Conservation (phyloP, 139 green algal species). For the Volvox africanus region DNA sequence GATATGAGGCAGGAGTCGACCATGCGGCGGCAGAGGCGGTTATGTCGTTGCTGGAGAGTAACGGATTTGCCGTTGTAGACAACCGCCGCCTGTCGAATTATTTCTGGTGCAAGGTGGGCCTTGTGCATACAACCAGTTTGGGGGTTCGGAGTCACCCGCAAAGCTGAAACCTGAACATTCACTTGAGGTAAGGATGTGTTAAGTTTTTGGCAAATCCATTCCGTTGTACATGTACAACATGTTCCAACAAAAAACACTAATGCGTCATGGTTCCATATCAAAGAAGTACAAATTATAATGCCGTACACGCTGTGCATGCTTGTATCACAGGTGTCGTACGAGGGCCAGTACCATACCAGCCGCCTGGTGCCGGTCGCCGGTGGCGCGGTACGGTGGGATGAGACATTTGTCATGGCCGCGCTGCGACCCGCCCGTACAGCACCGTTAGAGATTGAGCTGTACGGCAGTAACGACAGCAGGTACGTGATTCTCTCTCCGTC, state of each 20-base stretch:
- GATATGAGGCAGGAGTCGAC: not conserved
- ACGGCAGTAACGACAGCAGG: conserved; percentile 50
- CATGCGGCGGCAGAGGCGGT: conserved; percentile 20
- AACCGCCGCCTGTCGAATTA: conserved; percentile 39
- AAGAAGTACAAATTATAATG: not conserved
- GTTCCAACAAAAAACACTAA: no score
- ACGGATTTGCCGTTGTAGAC: conserved; percentile 43
- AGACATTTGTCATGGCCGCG: conserved; percentile 49
- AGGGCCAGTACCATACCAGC: conserved; percentile 50
- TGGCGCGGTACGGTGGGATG: conserved; percentile 27
- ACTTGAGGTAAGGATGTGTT: no score
- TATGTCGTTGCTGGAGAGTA: conserved; percentile 33
- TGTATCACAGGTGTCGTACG: conserved; percentile 50
- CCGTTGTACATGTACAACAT: not conserved
- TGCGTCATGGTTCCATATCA: no score
- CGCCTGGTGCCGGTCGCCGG: conserved; percentile 47
- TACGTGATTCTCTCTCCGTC: not conserved
- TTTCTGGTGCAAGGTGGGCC: conserved; percentile 47
- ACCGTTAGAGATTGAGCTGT: conserved; percentile 54
- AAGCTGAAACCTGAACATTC: no score
- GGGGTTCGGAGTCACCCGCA: no score
- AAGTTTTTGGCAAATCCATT: not conserved
- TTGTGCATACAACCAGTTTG: no score
- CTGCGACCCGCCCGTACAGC: conserved; percentile 37
- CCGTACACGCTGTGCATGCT: not conserved